phyloP scores from a whole-genome alignment of 2,329 filamentous ascomycete species.

The Alternaria rosae region DNA sequence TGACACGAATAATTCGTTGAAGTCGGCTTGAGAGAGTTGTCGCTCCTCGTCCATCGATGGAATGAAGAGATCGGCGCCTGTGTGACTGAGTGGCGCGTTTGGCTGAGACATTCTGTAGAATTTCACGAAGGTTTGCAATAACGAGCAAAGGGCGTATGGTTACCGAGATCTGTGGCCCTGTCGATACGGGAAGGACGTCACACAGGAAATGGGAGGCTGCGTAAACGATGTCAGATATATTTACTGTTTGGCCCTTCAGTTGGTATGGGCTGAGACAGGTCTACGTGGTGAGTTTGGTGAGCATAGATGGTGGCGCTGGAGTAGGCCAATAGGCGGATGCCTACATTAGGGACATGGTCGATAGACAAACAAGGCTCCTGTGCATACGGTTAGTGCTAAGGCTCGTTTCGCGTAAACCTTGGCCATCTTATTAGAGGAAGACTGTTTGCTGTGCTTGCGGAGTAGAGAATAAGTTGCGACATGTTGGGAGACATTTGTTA shows the following conservation, averaged over 20 bases:
- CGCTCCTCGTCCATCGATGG: slow-evolving; percentile 7
- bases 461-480: background rate
- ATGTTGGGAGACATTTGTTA: background rate
- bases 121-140: background rate
- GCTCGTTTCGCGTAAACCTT: background rate
- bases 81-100: slow-evolving; percentile 8
- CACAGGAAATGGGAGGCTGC: slow-evolving; percentile 22
- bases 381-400: background rate
- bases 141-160: slow-evolving; percentile 8
- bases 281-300: slow-evolving; percentile 14
- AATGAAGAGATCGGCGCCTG: slow-evolving; percentile 4
- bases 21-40: slow-evolving; percentile 15
- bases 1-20: slow-evolving; percentile 19
- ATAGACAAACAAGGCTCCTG: slow-evolving; percentile 13
- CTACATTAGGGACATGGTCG: slow-evolving; percentile 4
- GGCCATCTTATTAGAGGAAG: background rate
- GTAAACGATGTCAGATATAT: slow-evolving; percentile 33
- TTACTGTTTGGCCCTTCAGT: slow-evolving; percentile 10
- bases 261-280: slow-evolving; percentile 35
- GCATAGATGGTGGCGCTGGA: slow-evolving; percentile 10
- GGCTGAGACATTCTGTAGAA: slow-evolving; percentile 30
- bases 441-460: background rate
- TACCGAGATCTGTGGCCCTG: slow-evolving; percentile 2
- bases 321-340: slow-evolving; percentile 14
- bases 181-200: slow-evolving; percentile 23